Percentiles rank a stretch among this genome's conserved stretches.
phyloP scores from a whole-genome alignment of 2,329 filamentous ascomycete species.

The Thielaviopsis punctulata region DNA sequence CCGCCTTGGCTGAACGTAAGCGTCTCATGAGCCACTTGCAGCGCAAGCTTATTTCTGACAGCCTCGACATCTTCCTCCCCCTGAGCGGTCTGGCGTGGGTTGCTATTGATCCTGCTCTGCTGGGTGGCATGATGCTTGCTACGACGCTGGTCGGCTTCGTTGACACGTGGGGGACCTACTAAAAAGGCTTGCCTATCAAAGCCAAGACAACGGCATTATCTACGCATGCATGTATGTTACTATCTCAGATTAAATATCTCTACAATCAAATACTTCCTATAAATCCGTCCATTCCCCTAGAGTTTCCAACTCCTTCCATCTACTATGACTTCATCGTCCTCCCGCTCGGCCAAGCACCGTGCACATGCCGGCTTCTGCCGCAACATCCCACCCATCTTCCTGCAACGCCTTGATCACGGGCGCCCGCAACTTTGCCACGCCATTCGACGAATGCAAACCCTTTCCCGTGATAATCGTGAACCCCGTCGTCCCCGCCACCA shows the following conservation, averaged over 20 bases:
- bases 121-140: constrained; percentile 41
- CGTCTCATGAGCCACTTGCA: constrained; percentile 17
- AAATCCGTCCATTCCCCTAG: too few species aligned
- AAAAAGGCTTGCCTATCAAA: neutral
- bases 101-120: constrained; percentile 28
- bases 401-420: constrained; percentile 63
- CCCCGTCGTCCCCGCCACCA: constrained; percentile 29
- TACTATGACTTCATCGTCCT: neutral
- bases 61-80: constrained; percentile 46
- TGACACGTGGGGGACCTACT: constrained; percentile 42
- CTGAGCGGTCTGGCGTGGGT: constrained; percentile 44
- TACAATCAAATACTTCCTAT: too few species aligned
- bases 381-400: constrained; percentile 68
- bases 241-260: too few species aligned
- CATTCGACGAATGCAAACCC: constrained; percentile 62
- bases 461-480: constrained; percentile 68
- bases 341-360: constrained; percentile 30
- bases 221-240: too few species aligned
- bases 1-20: neutral
- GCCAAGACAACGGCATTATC: neutral
- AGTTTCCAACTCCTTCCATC: neutral
- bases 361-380: constrained; percentile 53
- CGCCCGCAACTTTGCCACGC: constrained; percentile 57
- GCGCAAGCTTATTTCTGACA: constrained; percentile 36
- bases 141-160: constrained; percentile 43